Conservation (phyloP, 2,329 filamentous ascomycete genomes). For the Epichloe hybrida region DNA sequence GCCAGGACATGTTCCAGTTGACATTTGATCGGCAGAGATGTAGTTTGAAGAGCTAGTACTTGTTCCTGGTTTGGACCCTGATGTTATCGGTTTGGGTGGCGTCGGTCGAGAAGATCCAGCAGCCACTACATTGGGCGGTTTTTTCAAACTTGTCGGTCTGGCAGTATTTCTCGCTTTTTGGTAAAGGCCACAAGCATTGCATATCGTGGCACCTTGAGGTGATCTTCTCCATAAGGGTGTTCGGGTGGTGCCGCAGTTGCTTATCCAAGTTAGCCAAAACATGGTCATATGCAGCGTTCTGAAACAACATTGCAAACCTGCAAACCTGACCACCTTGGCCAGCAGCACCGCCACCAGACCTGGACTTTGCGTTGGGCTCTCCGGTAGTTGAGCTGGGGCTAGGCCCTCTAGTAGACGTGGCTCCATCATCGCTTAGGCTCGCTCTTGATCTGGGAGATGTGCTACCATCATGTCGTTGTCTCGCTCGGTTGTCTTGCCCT, state of each 20-base stretch:
- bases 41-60: slow-evolving; percentile 49
- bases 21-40: slow-evolving; percentile 60
- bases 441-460: slow-evolving; percentile 15
- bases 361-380: slow-evolving; percentile 7
- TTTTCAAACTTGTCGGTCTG: slow-evolving; percentile 80
- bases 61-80: slow-evolving; percentile 26
- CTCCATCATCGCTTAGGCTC: slow-evolving; percentile 12
- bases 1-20: slow-evolving; percentile 83
- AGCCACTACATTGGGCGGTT: slow-evolving; percentile 43
- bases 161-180: slow-evolving; percentile 85
- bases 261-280: slow-evolving; percentile 32
- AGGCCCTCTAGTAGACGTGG: slow-evolving; percentile 13
- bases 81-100: slow-evolving; percentile 23
- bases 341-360: slow-evolving; percentile 7
- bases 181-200: slow-evolving; percentile 94
- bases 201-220: slow-evolving; percentile 85
- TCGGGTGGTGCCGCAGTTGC: slow-evolving; percentile 88
- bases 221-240: slow-evolving; percentile 93
- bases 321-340: slow-evolving; percentile 50
- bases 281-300: background rate
- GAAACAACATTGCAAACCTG: slow-evolving; percentile 39
- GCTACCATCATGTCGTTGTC: slow-evolving; percentile 12
- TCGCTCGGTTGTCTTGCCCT: slow-evolving; percentile 7
- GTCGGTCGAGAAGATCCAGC: slow-evolving; percentile 28
- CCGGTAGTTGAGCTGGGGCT: slow-evolving; percentile 15